Conservation (phyloP, 768 basidiomycete species). For the Naganishia antarctica region DNA sequence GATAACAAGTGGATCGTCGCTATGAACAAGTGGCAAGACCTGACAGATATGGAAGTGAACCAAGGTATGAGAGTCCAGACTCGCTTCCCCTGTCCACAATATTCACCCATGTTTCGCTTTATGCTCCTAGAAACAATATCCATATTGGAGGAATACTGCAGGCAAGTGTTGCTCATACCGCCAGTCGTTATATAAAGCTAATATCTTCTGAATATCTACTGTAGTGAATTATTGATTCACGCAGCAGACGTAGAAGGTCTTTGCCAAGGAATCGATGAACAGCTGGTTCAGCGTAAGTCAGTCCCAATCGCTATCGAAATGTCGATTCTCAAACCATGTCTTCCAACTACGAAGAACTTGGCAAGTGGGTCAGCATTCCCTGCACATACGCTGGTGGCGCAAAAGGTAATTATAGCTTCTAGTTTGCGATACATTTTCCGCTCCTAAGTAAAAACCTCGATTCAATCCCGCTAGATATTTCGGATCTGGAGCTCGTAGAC, state of each 20-base stretch:
- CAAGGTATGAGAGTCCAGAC: slow-evolving; percentile 56
- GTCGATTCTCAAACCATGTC: not conserved
- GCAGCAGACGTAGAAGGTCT: slow-evolving; percentile 98
- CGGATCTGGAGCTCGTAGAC: slow-evolving; percentile 76
- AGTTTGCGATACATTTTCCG: too few relatives aligned
- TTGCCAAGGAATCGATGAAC: slow-evolving; percentile 91
- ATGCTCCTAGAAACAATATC: slow-evolving; percentile 20
- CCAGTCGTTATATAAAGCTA: too few relatives aligned
- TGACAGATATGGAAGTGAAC: slow-evolving; percentile 88
- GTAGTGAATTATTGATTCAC: slow-evolving; percentile 87
- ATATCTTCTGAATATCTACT: too few relatives aligned
- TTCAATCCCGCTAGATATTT: slow-evolving; percentile 61
- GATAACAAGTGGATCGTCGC: slow-evolving; percentile 82
- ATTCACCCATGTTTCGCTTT: too few relatives aligned
- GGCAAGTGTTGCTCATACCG: slow-evolving; percentile 29
- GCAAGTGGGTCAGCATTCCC: slow-evolving; percentile 84
- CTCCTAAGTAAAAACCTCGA: too few relatives aligned
- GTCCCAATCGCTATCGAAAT: not conserved
- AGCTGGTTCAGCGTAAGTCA: slow-evolving; percentile 68
- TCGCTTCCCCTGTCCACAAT: not conserved
- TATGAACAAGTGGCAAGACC: slow-evolving; percentile 97
- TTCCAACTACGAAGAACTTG: slow-evolving; percentile 59
- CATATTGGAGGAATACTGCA: slow-evolving; percentile 29
- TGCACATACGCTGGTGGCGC: slow-evolving; percentile 98
- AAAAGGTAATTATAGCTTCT: slow-evolving; percentile 67